A percentile compares a stretch with the other conserved stretches of the same genome.
phyloP scores from a whole-genome alignment of 192 early-diverging fungal genomes.

The Linnemannia schmuckeri region DNA sequence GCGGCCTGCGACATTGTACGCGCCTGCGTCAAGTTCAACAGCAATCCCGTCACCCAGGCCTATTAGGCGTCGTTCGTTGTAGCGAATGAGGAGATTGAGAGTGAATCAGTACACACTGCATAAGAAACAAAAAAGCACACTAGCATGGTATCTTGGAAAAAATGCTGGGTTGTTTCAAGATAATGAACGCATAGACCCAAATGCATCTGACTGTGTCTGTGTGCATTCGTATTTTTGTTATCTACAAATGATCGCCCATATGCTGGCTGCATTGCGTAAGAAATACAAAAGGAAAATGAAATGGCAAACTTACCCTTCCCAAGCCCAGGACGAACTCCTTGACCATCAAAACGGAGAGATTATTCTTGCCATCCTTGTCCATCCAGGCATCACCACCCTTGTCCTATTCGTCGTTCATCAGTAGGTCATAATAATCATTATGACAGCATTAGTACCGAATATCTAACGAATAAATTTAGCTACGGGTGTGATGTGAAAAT shows the following conservation, averaged over 20 bases:
- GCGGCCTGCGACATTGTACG: conserved; percentile 43
- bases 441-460: background rate
- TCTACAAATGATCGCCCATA: background rate
- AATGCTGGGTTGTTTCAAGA: background rate
- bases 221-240: background rate
- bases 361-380: background rate
- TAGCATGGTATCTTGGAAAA: background rate
- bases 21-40: conserved; percentile 54
- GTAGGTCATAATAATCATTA: background rate
- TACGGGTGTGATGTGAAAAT: too few species aligned
- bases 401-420: conserved; percentile 24
- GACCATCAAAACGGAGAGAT: conserved; percentile 24
- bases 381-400: conserved; percentile 42
- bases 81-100: background rate
- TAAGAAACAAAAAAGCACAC: background rate
- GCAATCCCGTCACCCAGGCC: conserved; percentile 50
- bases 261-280: background rate
- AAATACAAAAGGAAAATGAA: background rate
- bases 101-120: background rate
- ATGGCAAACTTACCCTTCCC: conserved; percentile 20
- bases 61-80: background rate
- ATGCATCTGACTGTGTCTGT: background rate
- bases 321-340: conserved; percentile 42
- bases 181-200: background rate
- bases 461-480: background rate